Conservation (phyloP, 2,329 filamentous ascomycete species). For the Colletotrichum spinosum region DNA sequence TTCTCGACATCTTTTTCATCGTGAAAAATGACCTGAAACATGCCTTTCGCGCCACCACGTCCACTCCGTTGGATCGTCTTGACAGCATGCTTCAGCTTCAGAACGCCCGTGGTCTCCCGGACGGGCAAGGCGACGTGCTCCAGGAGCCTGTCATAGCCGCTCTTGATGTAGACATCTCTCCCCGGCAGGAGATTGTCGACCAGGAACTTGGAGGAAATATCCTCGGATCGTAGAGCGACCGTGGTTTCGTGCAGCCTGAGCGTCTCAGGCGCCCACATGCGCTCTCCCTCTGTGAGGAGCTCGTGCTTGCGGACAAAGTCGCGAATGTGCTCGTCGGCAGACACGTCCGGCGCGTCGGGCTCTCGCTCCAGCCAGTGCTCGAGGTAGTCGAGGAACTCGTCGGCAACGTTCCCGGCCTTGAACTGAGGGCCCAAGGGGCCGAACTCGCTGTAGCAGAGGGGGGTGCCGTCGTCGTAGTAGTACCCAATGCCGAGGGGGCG, state of each 20-base stretch:
- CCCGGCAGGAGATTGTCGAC: conserved; percentile 3
- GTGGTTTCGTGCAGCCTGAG: conserved; percentile 4
- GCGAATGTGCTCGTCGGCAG: conserved; percentile 17
- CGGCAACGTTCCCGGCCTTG: conserved; percentile 18
- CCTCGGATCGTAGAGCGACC: not conserved
- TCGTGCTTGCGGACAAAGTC: conserved; percentile 4
- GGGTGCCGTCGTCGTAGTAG: conserved; percentile 17
- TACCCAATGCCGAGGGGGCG: conserved; percentile 9
- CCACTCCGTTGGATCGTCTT: conserved; percentile 1
- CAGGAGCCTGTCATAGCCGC: conserved; percentile 13
- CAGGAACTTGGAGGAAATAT: conserved; percentile 6
- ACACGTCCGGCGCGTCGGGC: not conserved
- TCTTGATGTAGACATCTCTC: conserved; percentile 14
- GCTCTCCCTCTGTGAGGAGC: conserved; percentile 11
- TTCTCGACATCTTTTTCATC: not conserved
- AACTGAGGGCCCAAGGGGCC: conserved; percentile 10
- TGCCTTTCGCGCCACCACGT: not conserved
- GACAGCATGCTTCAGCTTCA: conserved; percentile 8
- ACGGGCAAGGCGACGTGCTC: conserved; percentile 4
- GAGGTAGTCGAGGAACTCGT: conserved; percentile 19
- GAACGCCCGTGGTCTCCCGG: not conserved
- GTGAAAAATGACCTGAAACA: not conserved
- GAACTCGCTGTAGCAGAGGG: conserved; percentile 15
- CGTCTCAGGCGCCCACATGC: conserved; percentile 19
- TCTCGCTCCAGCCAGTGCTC: not conserved